These are phyloP conservation scores for Leccinum imitatum DNA, from an alignment of 768 basidiomycete species.

Conservation along the genomic window DNA sequence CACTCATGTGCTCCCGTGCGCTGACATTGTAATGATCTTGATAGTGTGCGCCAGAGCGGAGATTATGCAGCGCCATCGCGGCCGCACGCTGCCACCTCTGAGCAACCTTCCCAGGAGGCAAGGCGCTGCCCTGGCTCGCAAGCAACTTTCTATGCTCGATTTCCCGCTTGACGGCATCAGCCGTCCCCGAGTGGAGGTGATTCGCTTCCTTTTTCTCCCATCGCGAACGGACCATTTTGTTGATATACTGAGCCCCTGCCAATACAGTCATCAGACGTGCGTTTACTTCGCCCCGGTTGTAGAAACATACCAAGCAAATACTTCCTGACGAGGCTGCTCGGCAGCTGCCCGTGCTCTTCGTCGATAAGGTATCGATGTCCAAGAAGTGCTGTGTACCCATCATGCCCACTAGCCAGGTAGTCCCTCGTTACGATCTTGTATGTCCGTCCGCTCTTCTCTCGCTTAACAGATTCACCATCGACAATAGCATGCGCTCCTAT, in stretches of 20 bases:
- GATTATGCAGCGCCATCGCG: slow-evolving; percentile 40
- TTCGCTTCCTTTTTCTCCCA: slow-evolving; percentile 29
- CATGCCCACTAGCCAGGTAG: slow-evolving; percentile 83
- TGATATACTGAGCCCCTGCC: slow-evolving; percentile 72
- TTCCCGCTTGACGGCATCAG: slow-evolving; percentile 47
- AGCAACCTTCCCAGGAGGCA: slow-evolving; percentile 24
- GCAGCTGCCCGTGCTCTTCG: slow-evolving; percentile 76
- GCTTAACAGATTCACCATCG: slow-evolving; percentile 54
- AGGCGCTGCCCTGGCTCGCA: slow-evolving; percentile 16
- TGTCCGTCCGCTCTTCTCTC: slow-evolving; percentile 49
- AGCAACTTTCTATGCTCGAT: slow-evolving; percentile 38
- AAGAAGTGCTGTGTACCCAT: slow-evolving; percentile 72
- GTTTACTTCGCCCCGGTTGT: background rate
- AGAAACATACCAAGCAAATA: slow-evolving; percentile 69
- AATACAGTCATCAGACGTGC: slow-evolving; percentile 7
- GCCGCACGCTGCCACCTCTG: slow-evolving; percentile 51
- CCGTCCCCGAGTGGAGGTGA: slow-evolving; percentile 45
- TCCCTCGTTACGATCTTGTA: slow-evolving; percentile 86
- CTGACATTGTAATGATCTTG: slow-evolving; percentile 58
- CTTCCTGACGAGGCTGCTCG: slow-evolving; percentile 77
- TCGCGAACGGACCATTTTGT: slow-evolving; percentile 49
- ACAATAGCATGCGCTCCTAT: slow-evolving; percentile 33
- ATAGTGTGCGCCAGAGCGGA: slow-evolving; percentile 54
- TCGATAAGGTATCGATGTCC: slow-evolving; percentile 73
- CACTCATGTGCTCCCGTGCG: slow-evolving; percentile 72